phyloP scores from a whole-genome alignment of 768 basidiomycete species.

The Tephrocybe sp. region DNA sequence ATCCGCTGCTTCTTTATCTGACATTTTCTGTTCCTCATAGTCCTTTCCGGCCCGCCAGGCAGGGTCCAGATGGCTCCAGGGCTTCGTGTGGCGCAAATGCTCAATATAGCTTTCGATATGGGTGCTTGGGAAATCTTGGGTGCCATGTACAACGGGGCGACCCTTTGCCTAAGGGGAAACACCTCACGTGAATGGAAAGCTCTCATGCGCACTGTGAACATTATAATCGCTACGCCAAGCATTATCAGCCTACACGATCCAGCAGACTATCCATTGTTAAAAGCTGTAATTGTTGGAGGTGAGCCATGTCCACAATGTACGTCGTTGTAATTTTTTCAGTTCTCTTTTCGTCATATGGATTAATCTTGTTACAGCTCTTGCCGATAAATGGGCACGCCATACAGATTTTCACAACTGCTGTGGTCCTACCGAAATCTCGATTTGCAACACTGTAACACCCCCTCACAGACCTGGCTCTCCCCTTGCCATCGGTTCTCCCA shows the following conservation, averaged over 20 bases:
- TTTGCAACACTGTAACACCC: slow-evolving; percentile 49
- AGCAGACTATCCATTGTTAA: slow-evolving; percentile 46
- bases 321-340: slow-evolving; percentile 5
- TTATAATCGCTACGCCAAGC: slow-evolving; percentile 53
- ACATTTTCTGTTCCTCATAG: slow-evolving; percentile 15
- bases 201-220: slow-evolving; percentile 46
- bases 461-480: slow-evolving; percentile 35
- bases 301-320: slow-evolving; percentile 50
- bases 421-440: slow-evolving; percentile 53
- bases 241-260: slow-evolving; percentile 50
- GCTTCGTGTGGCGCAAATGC: slow-evolving; percentile 51
- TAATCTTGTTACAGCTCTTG: slow-evolving; percentile 23
- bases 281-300: slow-evolving; percentile 47
- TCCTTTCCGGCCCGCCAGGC: slow-evolving; percentile 44
- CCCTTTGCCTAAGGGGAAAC: slow-evolving; percentile 51
- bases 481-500: slow-evolving; percentile 46
- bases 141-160: slow-evolving; percentile 47
- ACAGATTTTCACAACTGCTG: slow-evolving; percentile 47
- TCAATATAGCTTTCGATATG: slow-evolving; percentile 69
- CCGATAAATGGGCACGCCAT: slow-evolving; percentile 41
- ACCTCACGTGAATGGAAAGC: slow-evolving; percentile 46
- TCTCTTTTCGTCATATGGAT: background rate
- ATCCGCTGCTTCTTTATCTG: background rate
- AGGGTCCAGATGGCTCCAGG: slow-evolving; percentile 58
- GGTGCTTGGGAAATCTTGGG: slow-evolving; percentile 62